Percentiles rank a stretch among this genome's conserved stretches.
Evolutionary conservation across 2,329 filamentous ascomycete species (phyloP).

Genomic region (Talaromyces sp.): DNA sequence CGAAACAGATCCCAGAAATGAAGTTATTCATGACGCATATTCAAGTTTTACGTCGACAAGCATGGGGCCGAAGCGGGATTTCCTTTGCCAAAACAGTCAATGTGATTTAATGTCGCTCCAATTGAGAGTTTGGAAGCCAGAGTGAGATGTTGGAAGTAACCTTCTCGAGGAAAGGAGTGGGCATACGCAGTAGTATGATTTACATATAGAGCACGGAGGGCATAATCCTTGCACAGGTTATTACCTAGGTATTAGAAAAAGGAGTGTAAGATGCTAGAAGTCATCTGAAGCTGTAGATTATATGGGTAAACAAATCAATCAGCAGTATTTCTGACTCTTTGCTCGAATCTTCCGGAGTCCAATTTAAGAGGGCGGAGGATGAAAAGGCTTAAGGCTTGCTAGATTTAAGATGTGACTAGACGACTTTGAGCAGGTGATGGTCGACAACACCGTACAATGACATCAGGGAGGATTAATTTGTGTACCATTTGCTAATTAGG

Average conservation of each 20-base stretch:
- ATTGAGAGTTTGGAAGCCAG: neutral
- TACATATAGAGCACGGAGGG: neutral
- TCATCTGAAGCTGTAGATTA: neutral
- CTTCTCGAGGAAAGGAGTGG: neutral
- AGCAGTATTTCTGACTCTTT: neutral
- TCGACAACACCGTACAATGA: neutral
- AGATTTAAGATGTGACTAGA: neutral
- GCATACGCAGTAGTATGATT: neutral
- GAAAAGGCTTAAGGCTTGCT: neutral
- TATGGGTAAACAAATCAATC: neutral
- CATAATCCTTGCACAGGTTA: neutral
- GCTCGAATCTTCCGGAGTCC: neutral
- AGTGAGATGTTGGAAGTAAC: neutral
- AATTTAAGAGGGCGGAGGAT: neutral
- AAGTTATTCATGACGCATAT: neutral
- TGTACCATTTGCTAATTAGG: neutral
- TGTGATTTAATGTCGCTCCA: neutral
- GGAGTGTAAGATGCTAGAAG: neutral
- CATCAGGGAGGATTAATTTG: neutral
- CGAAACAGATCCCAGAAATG: neutral
- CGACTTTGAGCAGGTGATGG: neutral
- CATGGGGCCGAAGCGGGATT: neutral
- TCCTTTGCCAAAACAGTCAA: neutral
- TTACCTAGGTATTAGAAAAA: neutral
- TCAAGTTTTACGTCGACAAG: neutral